Percentiles rank a stretch among this genome's conserved stretches.
phyloP scores from a whole-genome alignment of 345 rosid genomes.

The Salix suchowensis region DNA sequence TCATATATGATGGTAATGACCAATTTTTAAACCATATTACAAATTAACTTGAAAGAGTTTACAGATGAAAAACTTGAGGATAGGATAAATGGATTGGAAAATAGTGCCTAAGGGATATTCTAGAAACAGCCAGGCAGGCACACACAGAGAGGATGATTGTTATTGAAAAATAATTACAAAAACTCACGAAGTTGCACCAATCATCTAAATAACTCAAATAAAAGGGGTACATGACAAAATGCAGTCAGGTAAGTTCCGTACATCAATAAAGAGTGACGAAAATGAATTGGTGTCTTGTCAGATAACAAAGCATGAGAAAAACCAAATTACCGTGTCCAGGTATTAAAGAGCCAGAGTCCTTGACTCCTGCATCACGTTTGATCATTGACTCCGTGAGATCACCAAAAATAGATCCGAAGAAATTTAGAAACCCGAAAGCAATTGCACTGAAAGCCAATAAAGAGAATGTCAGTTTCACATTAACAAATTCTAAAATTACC shows the following conservation, averaged over 20 bases:
- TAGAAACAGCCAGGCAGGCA: too few relatives aligned
- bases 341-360: slow-evolving; percentile 91
- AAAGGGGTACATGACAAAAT: not conserved
- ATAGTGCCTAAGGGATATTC: too few relatives aligned
- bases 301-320: not conserved
- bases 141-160: too few relatives aligned
- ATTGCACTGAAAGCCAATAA: slow-evolving; percentile 54
- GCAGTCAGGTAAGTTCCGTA: not conserved
- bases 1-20: too few relatives aligned
- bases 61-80: too few relatives aligned
- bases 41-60: too few relatives aligned
- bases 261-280: not conserved
- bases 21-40: too few relatives aligned
- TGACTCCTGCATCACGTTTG: slow-evolving; percentile 97
- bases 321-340: slow-evolving; percentile 77
- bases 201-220: too few relatives aligned
- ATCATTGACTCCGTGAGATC: slow-evolving; percentile 94
- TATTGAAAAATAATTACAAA: too few relatives aligned
- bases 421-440: slow-evolving; percentile 71
- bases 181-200: not conserved
- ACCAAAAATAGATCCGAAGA: slow-evolving; percentile 88
- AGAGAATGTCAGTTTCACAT: slow-evolving; percentile 12
- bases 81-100: too few relatives aligned
- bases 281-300: not conserved
- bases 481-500: not conserved